Evolutionary conservation across 495 filamentous ascomycete species (phyloP).

Genomic region (Tuber borchii): DNA sequence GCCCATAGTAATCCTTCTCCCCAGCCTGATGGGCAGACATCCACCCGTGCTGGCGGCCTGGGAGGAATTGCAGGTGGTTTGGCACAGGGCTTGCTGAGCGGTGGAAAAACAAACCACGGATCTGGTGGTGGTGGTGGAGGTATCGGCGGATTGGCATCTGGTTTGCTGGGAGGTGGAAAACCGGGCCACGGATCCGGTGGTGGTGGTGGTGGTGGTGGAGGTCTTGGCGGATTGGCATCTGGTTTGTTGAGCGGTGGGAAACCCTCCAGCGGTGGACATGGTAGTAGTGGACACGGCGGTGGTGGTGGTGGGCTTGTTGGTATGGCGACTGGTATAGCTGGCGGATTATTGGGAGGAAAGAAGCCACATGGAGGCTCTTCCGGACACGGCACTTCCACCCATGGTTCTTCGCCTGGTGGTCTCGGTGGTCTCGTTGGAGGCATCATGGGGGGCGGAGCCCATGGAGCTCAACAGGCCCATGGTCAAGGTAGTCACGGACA

Average conservation of each 20-base stretch:
- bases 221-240: constrained; percentile 20
- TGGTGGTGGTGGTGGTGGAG: constrained; percentile 9
- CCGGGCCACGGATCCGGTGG: constrained; percentile 9
- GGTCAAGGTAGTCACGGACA: constrained; percentile 5
- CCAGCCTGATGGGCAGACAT: constrained; percentile 20
- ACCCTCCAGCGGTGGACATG: constrained; percentile 6
- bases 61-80: constrained; percentile 33
- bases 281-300: constrained; percentile 12
- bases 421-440: constrained; percentile 30
- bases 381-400: constrained; percentile 9
- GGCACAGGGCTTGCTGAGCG: constrained; percentile 28
- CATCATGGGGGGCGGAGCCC: constrained; percentile 27
- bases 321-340: not conserved
- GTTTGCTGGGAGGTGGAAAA: constrained; percentile 31
- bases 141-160: constrained; percentile 22
- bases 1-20: constrained; percentile 27
- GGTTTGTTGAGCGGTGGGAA: constrained; percentile 35
- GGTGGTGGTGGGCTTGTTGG: not conserved
- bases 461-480: constrained; percentile 11
- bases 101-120: constrained; percentile 24
- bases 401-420: constrained; percentile 16
- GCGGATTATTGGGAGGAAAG: not conserved
- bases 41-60: constrained; percentile 29
- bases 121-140: constrained; percentile 18
- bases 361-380: constrained; percentile 8